Evolutionary conservation across 1,284 basidiomycete species (phyloP).

Genomic region (Sporisorium scitamineum): DNA sequence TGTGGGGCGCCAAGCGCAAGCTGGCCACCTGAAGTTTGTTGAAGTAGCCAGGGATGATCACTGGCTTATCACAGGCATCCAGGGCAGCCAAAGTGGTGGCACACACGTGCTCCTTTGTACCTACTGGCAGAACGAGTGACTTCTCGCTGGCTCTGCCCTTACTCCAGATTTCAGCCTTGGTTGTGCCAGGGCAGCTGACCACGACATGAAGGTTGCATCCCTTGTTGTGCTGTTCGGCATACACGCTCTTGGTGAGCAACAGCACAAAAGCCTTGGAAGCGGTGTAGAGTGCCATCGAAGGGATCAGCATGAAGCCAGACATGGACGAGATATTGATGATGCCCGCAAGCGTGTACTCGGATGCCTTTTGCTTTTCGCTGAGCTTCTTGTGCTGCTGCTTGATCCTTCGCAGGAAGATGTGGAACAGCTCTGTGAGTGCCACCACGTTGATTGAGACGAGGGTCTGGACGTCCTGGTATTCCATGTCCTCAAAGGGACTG

Average conservation of each 20-base stretch:
- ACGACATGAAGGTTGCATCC: slow-evolving; percentile 25
- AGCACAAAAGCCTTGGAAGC: slow-evolving; percentile 40
- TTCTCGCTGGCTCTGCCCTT: slow-evolving; percentile 29
- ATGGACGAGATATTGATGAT: slow-evolving; percentile 37
- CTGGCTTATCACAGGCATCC: slow-evolving; percentile 22
- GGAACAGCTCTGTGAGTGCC: slow-evolving; percentile 30
- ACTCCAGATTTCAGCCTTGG: slow-evolving; percentile 32
- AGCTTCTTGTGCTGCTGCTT: slow-evolving; percentile 20
- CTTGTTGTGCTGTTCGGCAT: slow-evolving; percentile 35
- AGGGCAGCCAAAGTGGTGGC: slow-evolving; percentile 27
- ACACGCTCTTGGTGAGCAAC: slow-evolving; percentile 31
- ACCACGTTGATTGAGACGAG: slow-evolving; percentile 31
- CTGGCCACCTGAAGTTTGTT: slow-evolving; percentile 26
- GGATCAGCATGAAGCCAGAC: slow-evolving; percentile 34
- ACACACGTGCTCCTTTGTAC: slow-evolving; percentile 32
- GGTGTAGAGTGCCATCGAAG: slow-evolving; percentile 39
- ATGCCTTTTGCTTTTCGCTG: slow-evolving; percentile 17
- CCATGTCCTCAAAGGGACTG: slow-evolving; percentile 29
- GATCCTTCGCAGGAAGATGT: slow-evolving; percentile 28
- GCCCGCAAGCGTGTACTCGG: slow-evolving; percentile 20
- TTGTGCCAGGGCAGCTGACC: slow-evolving; percentile 26
- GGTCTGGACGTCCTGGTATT: slow-evolving; percentile 17
- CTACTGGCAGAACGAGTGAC: slow-evolving; percentile 21
- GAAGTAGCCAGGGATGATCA: slow-evolving; percentile 43
- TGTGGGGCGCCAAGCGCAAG: slow-evolving; percentile 29